Evolutionary conservation across 2,329 filamentous ascomycete genomes (phyloP).

Genomic region (Trichothecium roseum): DNA sequence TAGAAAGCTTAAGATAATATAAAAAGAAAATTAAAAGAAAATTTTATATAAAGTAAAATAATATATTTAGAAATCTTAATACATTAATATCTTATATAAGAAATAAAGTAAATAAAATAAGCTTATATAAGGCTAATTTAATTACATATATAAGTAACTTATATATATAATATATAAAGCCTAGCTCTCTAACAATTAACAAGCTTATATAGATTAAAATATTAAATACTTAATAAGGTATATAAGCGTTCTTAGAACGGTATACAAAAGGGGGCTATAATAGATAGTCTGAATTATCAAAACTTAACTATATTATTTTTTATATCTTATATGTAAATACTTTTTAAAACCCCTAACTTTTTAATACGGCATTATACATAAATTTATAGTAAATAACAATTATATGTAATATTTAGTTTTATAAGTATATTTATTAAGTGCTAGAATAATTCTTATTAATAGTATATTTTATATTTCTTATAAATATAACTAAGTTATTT

Average conservation of each 20-base stretch:
- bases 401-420: not conserved
- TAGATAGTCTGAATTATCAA: not conserved
- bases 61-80: not conserved
- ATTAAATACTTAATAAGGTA: not conserved
- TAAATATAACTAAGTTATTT: too few relatives aligned
- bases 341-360: not conserved
- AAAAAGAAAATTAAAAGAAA: not conserved
- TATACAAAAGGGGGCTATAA: too few relatives aligned
- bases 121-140: not conserved
- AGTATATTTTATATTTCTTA: too few relatives aligned
- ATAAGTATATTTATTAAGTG: too few relatives aligned
- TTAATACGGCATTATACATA: not conserved
- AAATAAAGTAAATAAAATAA: not conserved
- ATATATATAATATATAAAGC: not conserved
- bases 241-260: too few relatives aligned
- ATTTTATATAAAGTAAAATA: slow-evolving; percentile 1
- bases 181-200: not conserved
- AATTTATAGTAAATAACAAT: not conserved
- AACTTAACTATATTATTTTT: not conserved
- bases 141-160: not conserved
- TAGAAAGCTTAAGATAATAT: not conserved
- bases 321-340: not conserved
- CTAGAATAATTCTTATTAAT: too few relatives aligned
- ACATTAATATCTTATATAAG: not conserved
- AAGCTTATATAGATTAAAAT: not conserved